Evolutionary conservation across 108 stramenopile species (phyloP).

Genomic region (Nitzschia sp.): DNA sequence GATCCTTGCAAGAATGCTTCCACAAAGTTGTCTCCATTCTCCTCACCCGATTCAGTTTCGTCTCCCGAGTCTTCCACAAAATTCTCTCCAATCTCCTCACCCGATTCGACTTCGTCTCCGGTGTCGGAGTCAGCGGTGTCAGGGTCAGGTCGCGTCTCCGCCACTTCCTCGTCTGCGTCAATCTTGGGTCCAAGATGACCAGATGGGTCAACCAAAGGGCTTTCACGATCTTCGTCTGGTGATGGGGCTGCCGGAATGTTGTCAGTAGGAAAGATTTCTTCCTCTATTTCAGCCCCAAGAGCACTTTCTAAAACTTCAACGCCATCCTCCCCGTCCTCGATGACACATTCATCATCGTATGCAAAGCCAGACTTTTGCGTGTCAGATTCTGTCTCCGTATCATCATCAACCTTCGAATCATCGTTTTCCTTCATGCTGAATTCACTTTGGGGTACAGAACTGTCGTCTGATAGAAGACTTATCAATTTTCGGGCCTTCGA

Average conservation of each 20-base stretch:
- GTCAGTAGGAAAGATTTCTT: neutral
- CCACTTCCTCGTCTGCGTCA: neutral
- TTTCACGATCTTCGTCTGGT: neutral
- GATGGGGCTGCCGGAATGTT: neutral
- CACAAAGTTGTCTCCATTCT: neutral
- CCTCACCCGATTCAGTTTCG: neutral
- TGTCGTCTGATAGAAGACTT: constrained; percentile 28
- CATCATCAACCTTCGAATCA: neutral
- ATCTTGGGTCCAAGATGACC: constrained; percentile 3
- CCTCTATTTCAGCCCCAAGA: neutral
- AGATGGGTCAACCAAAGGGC: neutral
- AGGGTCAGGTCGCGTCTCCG: neutral
- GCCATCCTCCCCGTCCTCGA: constrained; percentile 15
- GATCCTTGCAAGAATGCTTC: neutral
- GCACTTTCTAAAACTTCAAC: constrained; percentile 4
- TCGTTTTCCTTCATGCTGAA: neutral
- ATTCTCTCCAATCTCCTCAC: neutral
- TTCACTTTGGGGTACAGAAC: constrained; percentile 17
- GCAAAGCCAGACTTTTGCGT: neutral
- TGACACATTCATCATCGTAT: neutral
- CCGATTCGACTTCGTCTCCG: neutral
- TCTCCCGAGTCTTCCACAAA: neutral
- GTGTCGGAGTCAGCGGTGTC: constrained; percentile 8
- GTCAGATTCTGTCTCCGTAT: neutral
- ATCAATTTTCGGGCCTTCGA: constrained; percentile 17